phyloP scores from a whole-genome alignment of 2,329 filamentous ascomycete genomes.

The Parastagonospora avenae region DNA sequence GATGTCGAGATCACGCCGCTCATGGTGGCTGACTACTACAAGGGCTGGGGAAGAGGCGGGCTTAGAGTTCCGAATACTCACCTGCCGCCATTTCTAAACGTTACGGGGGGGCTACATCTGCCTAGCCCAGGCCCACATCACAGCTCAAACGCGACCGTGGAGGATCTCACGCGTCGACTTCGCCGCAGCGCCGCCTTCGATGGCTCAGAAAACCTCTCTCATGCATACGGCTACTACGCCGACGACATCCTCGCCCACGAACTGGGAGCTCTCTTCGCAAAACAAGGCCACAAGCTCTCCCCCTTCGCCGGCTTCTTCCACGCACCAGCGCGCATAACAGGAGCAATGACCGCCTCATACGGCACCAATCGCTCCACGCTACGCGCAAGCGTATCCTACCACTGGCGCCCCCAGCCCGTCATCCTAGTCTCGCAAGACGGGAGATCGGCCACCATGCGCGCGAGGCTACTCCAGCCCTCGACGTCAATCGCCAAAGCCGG shows the following conservation, averaged over 20 bases:
- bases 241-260: conserved; percentile 25
- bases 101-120: neutral
- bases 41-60: conserved; percentile 27
- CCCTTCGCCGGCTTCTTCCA: conserved; percentile 32
- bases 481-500: conserved; percentile 24
- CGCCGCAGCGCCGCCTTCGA: conserved; percentile 26
- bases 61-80: conserved; percentile 8
- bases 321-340: conserved; percentile 23
- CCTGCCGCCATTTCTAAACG: conserved; percentile 20
- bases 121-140: neutral
- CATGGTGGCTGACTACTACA: conserved; percentile 28
- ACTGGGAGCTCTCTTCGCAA: conserved; percentile 29
- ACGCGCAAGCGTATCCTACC: conserved; percentile 27
- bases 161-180: conserved; percentile 23
- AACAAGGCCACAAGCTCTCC: conserved; percentile 25
- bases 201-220: conserved; percentile 27
- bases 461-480: conserved; percentile 29
- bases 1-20: conserved; percentile 23
- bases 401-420: conserved; percentile 34
- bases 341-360: conserved; percentile 25
- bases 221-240: conserved; percentile 28
- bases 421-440: conserved; percentile 34
- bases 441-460: conserved; percentile 25
- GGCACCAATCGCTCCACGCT: conserved; percentile 25
- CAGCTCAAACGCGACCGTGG: conserved; percentile 3